Base-by-base conservation (phyloP, 495 filamentous ascomycete genomes). In the Hypoxylon rickii region DNA sequence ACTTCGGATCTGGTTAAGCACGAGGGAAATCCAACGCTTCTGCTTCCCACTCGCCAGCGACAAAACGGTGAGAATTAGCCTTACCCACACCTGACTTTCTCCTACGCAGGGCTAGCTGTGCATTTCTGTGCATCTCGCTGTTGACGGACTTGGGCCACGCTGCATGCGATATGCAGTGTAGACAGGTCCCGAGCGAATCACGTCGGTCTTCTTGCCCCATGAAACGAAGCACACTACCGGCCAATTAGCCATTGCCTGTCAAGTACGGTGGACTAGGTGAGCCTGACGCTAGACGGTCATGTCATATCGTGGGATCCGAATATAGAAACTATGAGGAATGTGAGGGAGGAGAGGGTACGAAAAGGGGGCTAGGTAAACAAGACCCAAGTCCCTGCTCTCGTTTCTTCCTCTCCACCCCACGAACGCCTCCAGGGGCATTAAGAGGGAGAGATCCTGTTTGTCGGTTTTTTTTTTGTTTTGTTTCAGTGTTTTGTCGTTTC, bases 401-500 rank as follows among this genome's bases (percentile, higher is more conserved):
- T 38, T 34, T 26, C 18, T 7, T 20, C 19, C 21, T 24, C 15
- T 11, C 29, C 24, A 15, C 44, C 50, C 47, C 48, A 55, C 47
- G 48, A 61, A 47, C 47, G 20, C 42, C 44, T 57, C 49, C 31
- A 34, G 43, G 46, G 46, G 48, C n/a, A n/a, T n/a, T n/a, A n/a
- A n/a, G n/a, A n/a, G n/a, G n/a, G n/a, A n/a, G n/a, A n/a, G n/a
- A n/a, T n/a, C n/a, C n/a, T n/a, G n/a, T n/a, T n/a, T n/a, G n/a
- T n/a, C n/a, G n/a, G n/a, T n/a, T n/a, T n/a, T n/a, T n/a, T 41
- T 51, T 38, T 11, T 1, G 33, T 45, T 39, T 55, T 45, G 55
- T 67, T 64, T 67, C 57, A 47, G 3, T 34, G 55, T 66, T 66
- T 56, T 53, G 31, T 55, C 45, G 55, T 67, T 64, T 61, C 64